A percentile compares a stretch with the other conserved stretches of the same genome.
Evolutionary conservation across 768 basidiomycete genomes (phyloP).

Genomic region (Tricholoma flavovirens): DNA sequence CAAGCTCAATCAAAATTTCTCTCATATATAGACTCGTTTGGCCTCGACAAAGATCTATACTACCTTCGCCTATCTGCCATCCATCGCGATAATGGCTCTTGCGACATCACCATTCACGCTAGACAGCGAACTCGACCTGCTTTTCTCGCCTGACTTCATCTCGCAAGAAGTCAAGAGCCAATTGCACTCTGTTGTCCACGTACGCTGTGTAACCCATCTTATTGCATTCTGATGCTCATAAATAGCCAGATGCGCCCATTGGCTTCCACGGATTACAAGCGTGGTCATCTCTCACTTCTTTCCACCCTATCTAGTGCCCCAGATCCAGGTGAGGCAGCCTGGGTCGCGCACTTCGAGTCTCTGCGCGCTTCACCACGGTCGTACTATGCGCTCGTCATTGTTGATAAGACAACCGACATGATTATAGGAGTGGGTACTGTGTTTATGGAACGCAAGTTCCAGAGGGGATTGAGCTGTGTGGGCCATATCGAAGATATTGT

Average conservation of each 20-base stretch:
- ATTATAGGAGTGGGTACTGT: constrained; percentile 83
- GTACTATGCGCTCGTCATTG: constrained; percentile 84
- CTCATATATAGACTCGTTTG: neutral
- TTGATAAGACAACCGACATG: constrained; percentile 65
- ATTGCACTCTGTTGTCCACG: constrained; percentile 52
- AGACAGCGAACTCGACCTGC: constrained; percentile 65
- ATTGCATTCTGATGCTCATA: neutral
- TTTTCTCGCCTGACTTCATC: constrained; percentile 71
- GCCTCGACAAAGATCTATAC: neutral
- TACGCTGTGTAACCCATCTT: constrained; percentile 3
- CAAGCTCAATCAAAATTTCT: too few species aligned
- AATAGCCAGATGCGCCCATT: constrained; percentile 80
- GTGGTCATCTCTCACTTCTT: constrained; percentile 83
- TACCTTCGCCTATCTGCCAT: neutral
- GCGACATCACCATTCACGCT: constrained; percentile 39
- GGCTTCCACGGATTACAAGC: constrained; percentile 72
- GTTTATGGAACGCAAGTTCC: constrained; percentile 92
- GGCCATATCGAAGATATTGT: constrained; percentile 99
- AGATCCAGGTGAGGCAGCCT: constrained; percentile 60
- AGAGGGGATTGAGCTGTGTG: constrained; percentile 75
- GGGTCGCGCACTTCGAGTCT: constrained; percentile 62
- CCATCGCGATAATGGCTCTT: neutral
- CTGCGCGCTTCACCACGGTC: constrained; percentile 50
- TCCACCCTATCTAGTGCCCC: constrained; percentile 69
- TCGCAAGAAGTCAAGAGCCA: constrained; percentile 53